phyloP scores from a whole-genome alignment of 2,329 filamentous ascomycete genomes.

The Metarhizium rileyi region DNA sequence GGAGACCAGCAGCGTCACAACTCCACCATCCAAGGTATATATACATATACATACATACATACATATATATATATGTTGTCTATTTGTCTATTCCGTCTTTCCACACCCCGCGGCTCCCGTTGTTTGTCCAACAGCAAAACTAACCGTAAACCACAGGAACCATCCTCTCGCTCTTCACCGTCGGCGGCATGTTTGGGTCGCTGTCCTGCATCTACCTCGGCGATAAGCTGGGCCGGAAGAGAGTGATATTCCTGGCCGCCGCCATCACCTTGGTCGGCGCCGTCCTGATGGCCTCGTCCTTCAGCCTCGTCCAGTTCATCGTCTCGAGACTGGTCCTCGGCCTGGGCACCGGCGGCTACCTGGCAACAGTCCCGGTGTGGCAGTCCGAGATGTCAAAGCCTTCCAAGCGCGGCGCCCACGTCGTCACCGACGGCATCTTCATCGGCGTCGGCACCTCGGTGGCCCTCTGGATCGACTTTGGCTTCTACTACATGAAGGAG shows the following conservation, averaged over 20 bases:
- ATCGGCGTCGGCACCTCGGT: slow-evolving; percentile 20
- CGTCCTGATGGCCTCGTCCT: slow-evolving; percentile 42
- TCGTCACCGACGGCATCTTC: slow-evolving; percentile 39
- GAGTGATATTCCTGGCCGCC: slow-evolving; percentile 44
- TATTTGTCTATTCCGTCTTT: too few relatives aligned
- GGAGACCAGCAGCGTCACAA: slow-evolving; percentile 25
- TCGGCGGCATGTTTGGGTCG: slow-evolving; percentile 48
- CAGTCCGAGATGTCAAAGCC: slow-evolving; percentile 41
- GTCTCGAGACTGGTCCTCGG: slow-evolving; percentile 42
- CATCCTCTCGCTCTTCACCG: slow-evolving; percentile 41
- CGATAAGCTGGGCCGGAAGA: slow-evolving; percentile 47
- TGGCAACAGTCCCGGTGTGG: slow-evolving; percentile 44
- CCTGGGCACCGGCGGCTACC: slow-evolving; percentile 41
- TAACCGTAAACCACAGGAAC: too few relatives aligned
- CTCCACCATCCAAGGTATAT: slow-evolving; percentile 32
- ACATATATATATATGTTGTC: too few relatives aligned
- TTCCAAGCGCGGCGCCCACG: slow-evolving; percentile 36
- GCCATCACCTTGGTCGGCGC: slow-evolving; percentile 42
- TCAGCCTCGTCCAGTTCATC: slow-evolving; percentile 23
- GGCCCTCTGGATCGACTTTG: slow-evolving; percentile 35
- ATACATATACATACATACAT: too few relatives aligned
- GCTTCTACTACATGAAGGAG: slow-evolving; percentile 20
- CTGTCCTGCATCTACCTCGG: slow-evolving; percentile 33
- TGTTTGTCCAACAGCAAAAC: too few relatives aligned
- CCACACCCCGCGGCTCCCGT: not conserved